Percentiles rank a stretch among this genome's conserved stretches.
Evolutionary conservation across 2,329 filamentous ascomycete species (phyloP).

Genomic region (Trichophyton equinum): DNA sequence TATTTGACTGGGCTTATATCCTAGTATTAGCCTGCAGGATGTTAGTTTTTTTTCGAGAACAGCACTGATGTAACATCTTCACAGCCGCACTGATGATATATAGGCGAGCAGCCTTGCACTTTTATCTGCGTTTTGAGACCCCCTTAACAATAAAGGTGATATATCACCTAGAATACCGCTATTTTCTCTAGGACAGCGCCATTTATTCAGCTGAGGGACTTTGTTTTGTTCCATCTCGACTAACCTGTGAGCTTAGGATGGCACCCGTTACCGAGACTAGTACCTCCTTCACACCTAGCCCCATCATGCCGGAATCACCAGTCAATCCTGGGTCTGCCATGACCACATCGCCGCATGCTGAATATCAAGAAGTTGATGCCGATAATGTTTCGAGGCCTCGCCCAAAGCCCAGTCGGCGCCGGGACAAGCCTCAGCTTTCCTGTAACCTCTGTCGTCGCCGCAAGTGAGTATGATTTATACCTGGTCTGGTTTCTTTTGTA

Average conservation of each 20-base stretch:
- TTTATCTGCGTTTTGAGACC: background rate
- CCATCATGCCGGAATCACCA: constrained; percentile 19
- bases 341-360: constrained; percentile 7
- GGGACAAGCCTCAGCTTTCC: constrained; percentile 26
- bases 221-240: background rate
- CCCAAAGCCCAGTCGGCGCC: constrained; percentile 17
- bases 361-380: background rate
- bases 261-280: background rate
- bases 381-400: background rate
- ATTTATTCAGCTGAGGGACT: background rate
- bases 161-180: background rate
- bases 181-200: background rate
- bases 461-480: constrained; percentile 20
- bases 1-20: background rate
- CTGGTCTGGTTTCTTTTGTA: background rate
- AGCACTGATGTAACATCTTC: background rate
- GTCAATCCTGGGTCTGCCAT: constrained; percentile 12
- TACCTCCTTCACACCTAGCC: background rate
- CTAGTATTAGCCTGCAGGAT: background rate
- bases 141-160: background rate
- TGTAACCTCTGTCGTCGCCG: constrained; percentile 26
- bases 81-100: background rate
- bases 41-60: background rate
- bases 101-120: background rate
- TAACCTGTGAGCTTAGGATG: background rate